Conservation (phyloP, 1,139 yeast genomes). For the Saccharomyces hybrid region DNA sequence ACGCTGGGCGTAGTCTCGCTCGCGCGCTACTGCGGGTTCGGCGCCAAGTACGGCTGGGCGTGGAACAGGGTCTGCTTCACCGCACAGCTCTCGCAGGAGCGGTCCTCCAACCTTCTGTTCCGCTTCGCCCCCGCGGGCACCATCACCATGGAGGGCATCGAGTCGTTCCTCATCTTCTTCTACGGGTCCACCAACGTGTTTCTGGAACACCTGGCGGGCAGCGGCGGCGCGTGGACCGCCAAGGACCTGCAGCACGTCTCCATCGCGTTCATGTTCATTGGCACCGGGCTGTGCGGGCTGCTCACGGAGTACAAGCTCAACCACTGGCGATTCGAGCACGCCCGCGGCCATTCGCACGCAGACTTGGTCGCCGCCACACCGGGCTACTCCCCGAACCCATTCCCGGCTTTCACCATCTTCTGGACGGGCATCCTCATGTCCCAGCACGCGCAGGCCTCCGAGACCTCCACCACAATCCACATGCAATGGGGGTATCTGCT, state of each 20-base stretch:
- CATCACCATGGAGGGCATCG: conserved; percentile 79
- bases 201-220: conserved; percentile 74
- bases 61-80: conserved; percentile 63
- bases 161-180: conserved; percentile 67
- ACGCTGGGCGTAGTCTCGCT: conserved; percentile 66
- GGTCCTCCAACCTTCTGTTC: conserved; percentile 27
- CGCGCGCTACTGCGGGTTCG: conserved; percentile 82
- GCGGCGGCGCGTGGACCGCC: conserved; percentile 77
- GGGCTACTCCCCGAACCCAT: conserved; percentile 81
- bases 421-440: conserved; percentile 99
- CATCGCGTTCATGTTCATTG: conserved; percentile 89
- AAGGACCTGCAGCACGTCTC: conserved; percentile 93
- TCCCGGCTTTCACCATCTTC: conserved; percentile 85
- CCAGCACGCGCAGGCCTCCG: conserved; percentile 80
- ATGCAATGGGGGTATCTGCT: conserved; percentile 86
- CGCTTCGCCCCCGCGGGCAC: conserved; percentile 45
- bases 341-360: conserved; percentile 24
- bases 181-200: conserved; percentile 87
- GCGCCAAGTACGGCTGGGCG: conserved; percentile 72
- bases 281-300: conserved; percentile 88
- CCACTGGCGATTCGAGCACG: conserved; percentile 34
- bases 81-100: conserved; percentile 23
- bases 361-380: conserved; percentile 45
- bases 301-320: conserved; percentile 56
- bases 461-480: conserved; percentile 70